A percentile compares a stretch with the other conserved stretches of the same genome.
These are phyloP conservation scores for Jacaranda mimosifolia DNA, from an alignment of 257 asterid species.

Conservation along the genomic window DNA sequence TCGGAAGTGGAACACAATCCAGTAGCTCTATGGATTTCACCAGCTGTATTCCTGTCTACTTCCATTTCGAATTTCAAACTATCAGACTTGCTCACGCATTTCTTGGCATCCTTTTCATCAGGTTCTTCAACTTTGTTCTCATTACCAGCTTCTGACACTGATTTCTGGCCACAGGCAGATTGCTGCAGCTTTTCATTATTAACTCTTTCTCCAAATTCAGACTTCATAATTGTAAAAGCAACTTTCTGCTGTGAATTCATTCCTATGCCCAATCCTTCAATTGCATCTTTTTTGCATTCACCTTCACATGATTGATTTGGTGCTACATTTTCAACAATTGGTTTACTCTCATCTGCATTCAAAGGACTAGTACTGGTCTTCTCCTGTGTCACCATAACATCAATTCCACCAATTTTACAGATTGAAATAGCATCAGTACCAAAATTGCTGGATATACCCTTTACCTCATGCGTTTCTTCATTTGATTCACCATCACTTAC, in stretches of 20 bases:
- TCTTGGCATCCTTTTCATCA: constrained; percentile 34
- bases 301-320: constrained; percentile 33
- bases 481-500: constrained; percentile 38
- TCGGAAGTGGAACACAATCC: constrained; percentile 29
- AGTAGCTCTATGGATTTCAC: constrained; percentile 35
- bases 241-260: constrained; percentile 33
- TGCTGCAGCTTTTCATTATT: constrained; percentile 36
- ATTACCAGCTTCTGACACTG: constrained; percentile 34
- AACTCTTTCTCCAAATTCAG: constrained; percentile 41
- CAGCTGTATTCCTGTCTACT: constrained; percentile 25
- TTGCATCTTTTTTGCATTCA: constrained; percentile 34
- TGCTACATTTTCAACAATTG: constrained; percentile 37
- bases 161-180: constrained; percentile 29
- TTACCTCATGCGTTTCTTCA: constrained; percentile 43
- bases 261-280: constrained; percentile 37
- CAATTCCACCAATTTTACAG: constrained; percentile 37
- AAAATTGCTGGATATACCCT: constrained; percentile 29
- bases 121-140: constrained; percentile 41
- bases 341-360: constrained; percentile 36
- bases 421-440: constrained; percentile 36
- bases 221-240: constrained; percentile 25
- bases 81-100: constrained; percentile 33
- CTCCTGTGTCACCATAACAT: constrained; percentile 35
- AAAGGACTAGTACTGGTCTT: constrained; percentile 28
- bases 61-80: constrained; percentile 33